Conservation (phyloP, 805 yeast species). For the Alloascoidea hylecoeti region DNA sequence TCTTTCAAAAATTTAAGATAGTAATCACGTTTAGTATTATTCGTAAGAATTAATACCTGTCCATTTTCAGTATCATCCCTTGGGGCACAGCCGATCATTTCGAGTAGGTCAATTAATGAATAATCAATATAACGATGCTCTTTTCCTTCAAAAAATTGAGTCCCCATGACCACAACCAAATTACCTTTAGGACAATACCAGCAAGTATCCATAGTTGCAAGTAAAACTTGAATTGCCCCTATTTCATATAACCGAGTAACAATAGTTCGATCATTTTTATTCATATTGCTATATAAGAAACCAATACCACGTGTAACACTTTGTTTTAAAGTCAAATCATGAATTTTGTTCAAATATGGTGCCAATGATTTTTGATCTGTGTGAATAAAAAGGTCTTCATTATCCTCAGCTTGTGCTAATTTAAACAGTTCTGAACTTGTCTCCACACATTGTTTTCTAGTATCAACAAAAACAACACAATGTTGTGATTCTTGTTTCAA, state of each 20-base stretch:
- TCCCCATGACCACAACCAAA: constrained; percentile 52
- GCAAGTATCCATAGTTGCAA: constrained; percentile 49
- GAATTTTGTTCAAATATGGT: constrained; percentile 26
- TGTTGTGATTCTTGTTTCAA: constrained; percentile 8
- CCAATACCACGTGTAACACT: constrained; percentile 51
- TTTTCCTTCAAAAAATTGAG: constrained; percentile 55
- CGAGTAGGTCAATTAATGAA: constrained; percentile 45
- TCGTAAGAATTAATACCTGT: constrained; percentile 42
- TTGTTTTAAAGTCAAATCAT: constrained; percentile 30
- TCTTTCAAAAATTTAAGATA: constrained; percentile 60
- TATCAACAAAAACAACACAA: constrained; percentile 42
- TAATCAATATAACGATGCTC: constrained; percentile 64
- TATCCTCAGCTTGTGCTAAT: constrained; percentile 18
- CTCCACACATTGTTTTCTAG: constrained; percentile 38
- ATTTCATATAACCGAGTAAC: constrained; percentile 36
- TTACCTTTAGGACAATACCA: constrained; percentile 33
- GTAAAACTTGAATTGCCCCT: constrained; percentile 38
- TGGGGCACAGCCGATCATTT: constrained; percentile 14
- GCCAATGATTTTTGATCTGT: constrained; percentile 23
- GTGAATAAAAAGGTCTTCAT: constrained; percentile 24
- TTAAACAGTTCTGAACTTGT: constrained; percentile 30
- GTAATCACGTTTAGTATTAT: constrained; percentile 37
- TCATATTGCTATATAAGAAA: constrained; percentile 42
- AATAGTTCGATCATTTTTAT: constrained; percentile 31
- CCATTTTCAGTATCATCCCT: constrained; percentile 18